Base-by-base conservation (phyloP, 345 rosid species). In the Chamaenerion angustifolium region DNA sequence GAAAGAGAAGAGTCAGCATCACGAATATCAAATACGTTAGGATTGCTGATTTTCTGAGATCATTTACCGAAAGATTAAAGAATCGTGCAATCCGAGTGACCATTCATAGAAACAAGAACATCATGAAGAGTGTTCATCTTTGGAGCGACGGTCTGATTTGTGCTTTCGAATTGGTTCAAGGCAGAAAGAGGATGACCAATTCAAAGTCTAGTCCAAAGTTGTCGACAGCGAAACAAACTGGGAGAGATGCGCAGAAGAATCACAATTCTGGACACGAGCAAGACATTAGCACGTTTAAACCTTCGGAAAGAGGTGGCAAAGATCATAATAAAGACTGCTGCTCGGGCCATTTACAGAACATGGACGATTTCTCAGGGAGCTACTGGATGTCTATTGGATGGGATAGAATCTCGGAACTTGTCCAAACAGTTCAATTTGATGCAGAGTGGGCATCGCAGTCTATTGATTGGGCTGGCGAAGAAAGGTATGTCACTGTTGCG, bases 81-180 rank as follows among this genome's bases (percentile, higher is more conserved):
- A 23, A 5, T 8, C 37, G 37, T 31, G 8, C 37, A 31, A 31
- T 31, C 37, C 37, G 37, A 31, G 5, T 31, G 6, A 4, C 25
- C 25, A 4, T 21, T 31, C 37, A 8, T 8, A 31, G 37, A 31
- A 31, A 31, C 7, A 66, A 13, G 3, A 57, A 56, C 47, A 45
- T 40, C 37, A 51, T 59, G 58, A 43, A 45, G 21, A 58, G 54
- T 12, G 58, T 51, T 42, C 67, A 68, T 43, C 73, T 78, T 23
- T 75, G 88, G 88, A 75, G 46, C 3, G 56, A 81, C 59, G 84
- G 88, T 13, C 78, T 77, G 13, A 69, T 75, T 11, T 75, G 79
- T 56, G 88, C 78, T 42, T 78, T 78, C n/a, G 82, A 78, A 56
- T 73, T 56, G 43, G 48, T 64, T 59, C 50, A 46, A 59, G 63